Evolutionary conservation across 2,329 filamentous ascomycete species (phyloP).

Genomic region (Trichophyton benhamiae): DNA sequence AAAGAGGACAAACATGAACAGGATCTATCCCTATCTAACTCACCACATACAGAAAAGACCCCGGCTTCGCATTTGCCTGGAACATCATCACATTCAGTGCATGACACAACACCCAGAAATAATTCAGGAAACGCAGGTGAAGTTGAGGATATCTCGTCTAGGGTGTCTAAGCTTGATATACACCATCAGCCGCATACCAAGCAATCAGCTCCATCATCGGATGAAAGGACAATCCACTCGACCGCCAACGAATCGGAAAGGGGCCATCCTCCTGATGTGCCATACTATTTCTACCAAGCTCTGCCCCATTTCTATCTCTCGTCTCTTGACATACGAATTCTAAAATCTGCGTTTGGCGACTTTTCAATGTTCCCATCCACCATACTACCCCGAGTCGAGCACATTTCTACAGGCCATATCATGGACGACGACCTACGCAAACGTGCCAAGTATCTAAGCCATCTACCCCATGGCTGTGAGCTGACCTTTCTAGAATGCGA

Average conservation of each 20-base stretch:
- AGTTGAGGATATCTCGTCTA: slow-evolving; percentile 8
- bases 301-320: slow-evolving; percentile 82
- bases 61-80: slow-evolving; percentile 39
- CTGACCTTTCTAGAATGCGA: slow-evolving; percentile 87
- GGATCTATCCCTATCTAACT: slow-evolving; percentile 38
- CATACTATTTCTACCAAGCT: slow-evolving; percentile 79
- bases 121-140: slow-evolving; percentile 7
- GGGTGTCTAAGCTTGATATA: slow-evolving; percentile 11
- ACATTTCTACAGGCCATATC: slow-evolving; percentile 75
- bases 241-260: not conserved
- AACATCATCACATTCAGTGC: slow-evolving; percentile 11
- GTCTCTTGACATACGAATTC: slow-evolving; percentile 78
- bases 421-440: slow-evolving; percentile 76
- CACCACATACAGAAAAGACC: slow-evolving; percentile 31
- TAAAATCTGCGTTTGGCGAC: slow-evolving; percentile 76
- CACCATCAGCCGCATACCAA: not conserved
- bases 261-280: slow-evolving; percentile 36
- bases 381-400: slow-evolving; percentile 74
- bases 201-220: not conserved
- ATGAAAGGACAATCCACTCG: not conserved
- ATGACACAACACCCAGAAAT: not conserved
- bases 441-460: slow-evolving; percentile 72
- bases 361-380: slow-evolving; percentile 76
- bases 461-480: slow-evolving; percentile 81
- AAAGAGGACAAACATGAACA: slow-evolving; percentile 17